Percentiles rank a stretch among this genome's conserved stretches.
These are phyloP conservation scores for Fusarium proliferatum DNA, from an alignment of 2,329 filamentous ascomycete species.

Conservation along the genomic window DNA sequence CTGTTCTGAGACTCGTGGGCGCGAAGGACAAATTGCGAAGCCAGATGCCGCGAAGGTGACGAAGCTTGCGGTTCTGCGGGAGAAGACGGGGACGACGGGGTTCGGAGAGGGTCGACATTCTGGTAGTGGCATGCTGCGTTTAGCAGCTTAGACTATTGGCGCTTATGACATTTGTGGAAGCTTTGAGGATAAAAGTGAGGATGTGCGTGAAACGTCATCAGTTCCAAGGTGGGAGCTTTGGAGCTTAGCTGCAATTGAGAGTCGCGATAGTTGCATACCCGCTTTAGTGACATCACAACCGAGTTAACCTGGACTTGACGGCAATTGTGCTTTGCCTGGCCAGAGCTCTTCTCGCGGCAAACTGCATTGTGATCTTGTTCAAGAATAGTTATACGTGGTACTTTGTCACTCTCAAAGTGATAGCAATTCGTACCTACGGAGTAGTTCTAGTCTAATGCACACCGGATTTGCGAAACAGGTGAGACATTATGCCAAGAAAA, in stretches of 20 bases:
- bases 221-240: constrained; percentile 29
- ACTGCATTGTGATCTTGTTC: background rate
- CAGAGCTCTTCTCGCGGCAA: background rate
- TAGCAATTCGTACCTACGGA: too few species aligned
- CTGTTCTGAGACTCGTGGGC: constrained; percentile 69
- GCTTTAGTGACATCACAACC: constrained; percentile 33
- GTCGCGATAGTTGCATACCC: constrained; percentile 45
- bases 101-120: constrained; percentile 53
- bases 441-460: background rate
- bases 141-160: constrained; percentile 21
- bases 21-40: constrained; percentile 84
- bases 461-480: background rate
- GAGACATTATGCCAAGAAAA: background rate
- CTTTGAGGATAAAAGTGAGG: background rate
- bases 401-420: accelerated
- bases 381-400: accelerated
- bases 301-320: background rate
- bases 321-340: background rate
- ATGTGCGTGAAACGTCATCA: constrained; percentile 29
- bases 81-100: constrained; percentile 63
- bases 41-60: constrained; percentile 88
- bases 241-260: constrained; percentile 34
- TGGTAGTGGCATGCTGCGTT: constrained; percentile 31
- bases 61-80: constrained; percentile 84
- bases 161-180: constrained; percentile 36